Evolutionary conservation across 2,329 filamentous ascomycete species (phyloP), one percentile per base, ranked within the genome.

Genomic region (Fusarium domesticum): DNA sequence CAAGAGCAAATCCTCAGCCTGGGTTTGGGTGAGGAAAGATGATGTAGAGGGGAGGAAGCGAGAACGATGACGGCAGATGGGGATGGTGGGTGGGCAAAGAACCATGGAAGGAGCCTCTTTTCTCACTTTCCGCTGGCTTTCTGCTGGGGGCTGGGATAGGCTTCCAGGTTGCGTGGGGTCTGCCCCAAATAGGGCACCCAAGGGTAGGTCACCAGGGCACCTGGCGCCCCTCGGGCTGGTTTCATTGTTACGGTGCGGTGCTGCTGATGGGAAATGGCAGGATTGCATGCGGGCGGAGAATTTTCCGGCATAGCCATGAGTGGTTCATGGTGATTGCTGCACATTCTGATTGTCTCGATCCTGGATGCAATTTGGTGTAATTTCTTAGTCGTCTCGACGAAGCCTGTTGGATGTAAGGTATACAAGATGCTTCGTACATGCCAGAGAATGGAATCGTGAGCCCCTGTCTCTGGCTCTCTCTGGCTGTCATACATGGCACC

Each of bases 11-110:
- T 47, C 49, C 48, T 52, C 51, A 14, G 37, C 30, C 10, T 11
- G 46, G 37, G 34, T n/a, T 37, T 32, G 25, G 40, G 35, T 25
- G 45, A 47, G 19, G 32, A 42, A 23, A 41, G 15, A 45, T 37
- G 51, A 45, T 54, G 47, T 34, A 37, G 45, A 41, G 43, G 42
- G 44, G 43, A 39, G 42, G 32, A 51, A 50, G 52, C 47, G 52
- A 45, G 47, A 48, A 50, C 49, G 52, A 59, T 59, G 58, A 61
- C 53, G 59, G 52, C 57, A 54, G 48, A 51, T 46, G 39, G 41
- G 47, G 33, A 35, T 39, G 37, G 42, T 42, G 43, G 35, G 49
- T 19, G 20, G 33, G 25, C 30, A 41, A 36, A 18, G 39, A 47
- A 53, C 23, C 23, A 28, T 28, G 23, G 23, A 28, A 28, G 23